Conservation (phyloP, 441 rosid genomes). For the Codiaeum variegatum region DNA sequence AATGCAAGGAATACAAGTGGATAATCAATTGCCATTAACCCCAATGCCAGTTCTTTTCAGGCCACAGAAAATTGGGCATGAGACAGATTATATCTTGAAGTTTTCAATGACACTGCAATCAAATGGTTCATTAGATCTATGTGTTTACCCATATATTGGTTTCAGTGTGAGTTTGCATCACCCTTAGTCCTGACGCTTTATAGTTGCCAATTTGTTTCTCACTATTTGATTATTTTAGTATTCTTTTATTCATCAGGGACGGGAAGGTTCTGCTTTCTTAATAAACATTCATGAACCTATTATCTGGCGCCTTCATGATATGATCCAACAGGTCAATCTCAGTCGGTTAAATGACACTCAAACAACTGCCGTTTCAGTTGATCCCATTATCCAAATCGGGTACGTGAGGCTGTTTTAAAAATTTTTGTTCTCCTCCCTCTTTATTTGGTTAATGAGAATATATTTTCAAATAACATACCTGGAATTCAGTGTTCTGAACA, state of each 20-base stretch:
- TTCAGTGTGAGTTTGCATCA: slow-evolving; percentile 49
- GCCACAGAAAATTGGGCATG: slow-evolving; percentile 78
- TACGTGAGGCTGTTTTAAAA: slow-evolving; percentile 29
- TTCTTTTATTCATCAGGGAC: slow-evolving; percentile 53
- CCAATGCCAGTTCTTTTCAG: slow-evolving; percentile 96
- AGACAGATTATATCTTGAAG: slow-evolving; percentile 67
- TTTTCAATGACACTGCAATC: slow-evolving; percentile 75
- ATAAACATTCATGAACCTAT: slow-evolving; percentile 94
- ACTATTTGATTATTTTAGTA: slow-evolving; percentile 18
- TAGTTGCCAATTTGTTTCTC: not conserved
- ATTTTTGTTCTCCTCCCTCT: slow-evolving; percentile 1
- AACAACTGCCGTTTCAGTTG: slow-evolving; percentile 89
- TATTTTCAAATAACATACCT: slow-evolving; percentile 13
- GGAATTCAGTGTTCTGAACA: slow-evolving; percentile 68
- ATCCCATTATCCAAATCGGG: slow-evolving; percentile 96
- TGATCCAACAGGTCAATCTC: slow-evolving; percentile 85
- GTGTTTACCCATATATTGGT: slow-evolving; percentile 85
- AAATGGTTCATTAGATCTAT: slow-evolving; percentile 74
- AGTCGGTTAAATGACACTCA: slow-evolving; percentile 58
- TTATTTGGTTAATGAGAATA: slow-evolving; percentile 3
- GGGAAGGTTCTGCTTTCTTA: slow-evolving; percentile 74
- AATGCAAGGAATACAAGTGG: slow-evolving; percentile 86
- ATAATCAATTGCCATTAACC: slow-evolving; percentile 92
- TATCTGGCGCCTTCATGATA: slow-evolving; percentile 98
- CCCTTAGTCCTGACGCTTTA: not conserved